Evolutionary conservation across 148 eudicot species (phyloP).

Genomic region (Vaccinium vitisidaea): DNA sequence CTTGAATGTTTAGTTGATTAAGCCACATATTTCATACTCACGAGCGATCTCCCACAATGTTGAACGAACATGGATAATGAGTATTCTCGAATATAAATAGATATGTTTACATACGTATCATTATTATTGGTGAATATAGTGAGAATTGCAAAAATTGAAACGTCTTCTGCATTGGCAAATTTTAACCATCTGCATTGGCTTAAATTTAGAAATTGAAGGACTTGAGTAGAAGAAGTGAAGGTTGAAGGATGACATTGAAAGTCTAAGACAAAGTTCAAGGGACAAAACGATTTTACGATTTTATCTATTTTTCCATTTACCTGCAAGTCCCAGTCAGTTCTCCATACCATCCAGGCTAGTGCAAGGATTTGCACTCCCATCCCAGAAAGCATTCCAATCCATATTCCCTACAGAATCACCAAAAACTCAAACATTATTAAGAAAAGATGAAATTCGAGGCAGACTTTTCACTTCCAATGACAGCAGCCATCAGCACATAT

Average conservation of each 20-base stretch:
- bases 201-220: not conserved
- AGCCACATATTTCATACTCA: no score
- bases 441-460: not conserved
- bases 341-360: conserved; percentile 55
- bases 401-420: conserved; percentile 37
- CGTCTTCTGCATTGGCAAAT: no score
- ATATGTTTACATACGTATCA: no score
- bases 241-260: not conserved
- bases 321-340: conserved; percentile 72
- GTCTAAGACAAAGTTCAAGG: not conserved
- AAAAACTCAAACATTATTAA: not conserved
- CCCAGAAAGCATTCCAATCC: conserved; percentile 77
- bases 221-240: not conserved
- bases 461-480: not conserved
- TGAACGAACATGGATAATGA: no score
- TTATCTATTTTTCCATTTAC: conserved; percentile 27
- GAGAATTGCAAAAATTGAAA: no score
- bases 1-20: no score
- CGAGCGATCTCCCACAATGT: no score
- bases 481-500: not conserved
- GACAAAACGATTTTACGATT: not conserved
- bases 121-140: no score
- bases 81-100: no score
- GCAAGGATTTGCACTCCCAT: conserved; percentile 44
- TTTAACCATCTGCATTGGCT: not conserved